Percentiles rank a stretch among this genome's conserved stretches.
phyloP scores from a whole-genome alignment of 148 eudicot genomes.

The Cornus florida region DNA sequence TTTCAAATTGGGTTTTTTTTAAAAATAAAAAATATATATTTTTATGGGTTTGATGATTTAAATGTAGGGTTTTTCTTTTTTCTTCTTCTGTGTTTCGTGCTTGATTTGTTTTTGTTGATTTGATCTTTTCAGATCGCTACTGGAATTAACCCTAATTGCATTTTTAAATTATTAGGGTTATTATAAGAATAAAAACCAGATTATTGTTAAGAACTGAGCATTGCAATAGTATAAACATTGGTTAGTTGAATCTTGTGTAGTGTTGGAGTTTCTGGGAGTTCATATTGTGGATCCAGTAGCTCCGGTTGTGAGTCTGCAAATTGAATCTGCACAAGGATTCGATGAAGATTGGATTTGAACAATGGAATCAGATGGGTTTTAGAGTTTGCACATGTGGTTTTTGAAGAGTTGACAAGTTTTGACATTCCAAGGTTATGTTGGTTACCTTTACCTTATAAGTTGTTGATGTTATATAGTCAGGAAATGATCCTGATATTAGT shows the following conservation, averaged over 20 bases:
- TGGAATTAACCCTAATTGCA: constrained; percentile 11
- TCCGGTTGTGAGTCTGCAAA: constrained; percentile 5
- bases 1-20: neutral
- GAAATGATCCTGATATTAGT: constrained; percentile 25
- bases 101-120: neutral
- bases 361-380: neutral
- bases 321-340: constrained; percentile 1
- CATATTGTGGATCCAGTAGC: constrained; percentile 3
- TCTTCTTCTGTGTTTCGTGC: neutral
- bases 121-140: constrained; percentile 20
- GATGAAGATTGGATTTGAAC: constrained; percentile 6
- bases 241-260: neutral
- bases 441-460: constrained; percentile 11
- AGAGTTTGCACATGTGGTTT: neutral
- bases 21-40: neutral
- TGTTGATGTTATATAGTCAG: neutral
- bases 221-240: neutral
- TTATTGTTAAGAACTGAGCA: neutral
- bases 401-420: constrained; percentile 3
- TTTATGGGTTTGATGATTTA: constrained; percentile 5
- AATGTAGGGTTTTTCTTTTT: constrained; percentile 1
- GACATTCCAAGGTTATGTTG: constrained; percentile 12
- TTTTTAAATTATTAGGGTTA: constrained; percentile 12
- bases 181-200: constrained; percentile 14
- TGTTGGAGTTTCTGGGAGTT: constrained; percentile 7